A percentile compares a stretch with the other conserved stretches of the same genome.
These are phyloP conservation scores for Phytophthora chlamydospora DNA, from an alignment of 352 stramenopile genomes.

Conservation along the genomic window DNA sequence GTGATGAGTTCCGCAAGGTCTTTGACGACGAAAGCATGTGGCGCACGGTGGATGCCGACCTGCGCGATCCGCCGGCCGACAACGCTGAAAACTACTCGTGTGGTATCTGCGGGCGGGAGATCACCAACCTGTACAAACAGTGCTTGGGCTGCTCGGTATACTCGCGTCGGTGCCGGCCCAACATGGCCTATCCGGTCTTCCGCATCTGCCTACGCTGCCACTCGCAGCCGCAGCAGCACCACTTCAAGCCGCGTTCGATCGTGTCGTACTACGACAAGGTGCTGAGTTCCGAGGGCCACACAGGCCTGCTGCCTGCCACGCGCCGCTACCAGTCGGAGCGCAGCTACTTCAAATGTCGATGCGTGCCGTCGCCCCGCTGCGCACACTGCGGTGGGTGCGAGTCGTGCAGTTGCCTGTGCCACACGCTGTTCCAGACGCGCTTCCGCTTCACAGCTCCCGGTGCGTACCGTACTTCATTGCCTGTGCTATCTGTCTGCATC, in stretches of 20 bases:
- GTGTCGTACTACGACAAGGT: constrained; percentile 72
- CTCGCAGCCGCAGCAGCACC: constrained; percentile 71
- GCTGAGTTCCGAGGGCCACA: constrained; percentile 79
- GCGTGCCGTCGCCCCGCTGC: constrained; percentile 62
- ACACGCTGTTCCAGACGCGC: constrained; percentile 89
- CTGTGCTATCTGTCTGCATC: not conserved
- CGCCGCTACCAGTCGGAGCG: constrained; percentile 69
- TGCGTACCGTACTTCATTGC: constrained; percentile 33
- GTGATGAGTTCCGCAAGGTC: constrained; percentile 71
- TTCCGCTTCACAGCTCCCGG: constrained; percentile 79
- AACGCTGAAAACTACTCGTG: constrained; percentile 61
- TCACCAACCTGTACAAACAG: constrained; percentile 89
- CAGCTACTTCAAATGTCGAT: constrained; percentile 79
- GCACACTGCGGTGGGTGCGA: constrained; percentile 78
- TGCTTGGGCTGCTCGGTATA: constrained; percentile 82
- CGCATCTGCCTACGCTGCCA: constrained; percentile 78
- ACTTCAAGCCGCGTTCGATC: constrained; percentile 70
- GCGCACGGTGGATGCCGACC: constrained; percentile 67
- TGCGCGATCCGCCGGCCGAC: constrained; percentile 41
- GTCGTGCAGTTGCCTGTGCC: constrained; percentile 81
- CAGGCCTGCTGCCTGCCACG: constrained; percentile 61
- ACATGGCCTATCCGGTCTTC: constrained; percentile 73
- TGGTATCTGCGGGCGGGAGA: constrained; percentile 70
- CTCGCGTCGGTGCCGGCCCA: constrained; percentile 54
- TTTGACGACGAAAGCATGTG: constrained; percentile 81